Base-by-base conservation (phyloP, 257 asterid species). In the Petunia secreta region DNA sequence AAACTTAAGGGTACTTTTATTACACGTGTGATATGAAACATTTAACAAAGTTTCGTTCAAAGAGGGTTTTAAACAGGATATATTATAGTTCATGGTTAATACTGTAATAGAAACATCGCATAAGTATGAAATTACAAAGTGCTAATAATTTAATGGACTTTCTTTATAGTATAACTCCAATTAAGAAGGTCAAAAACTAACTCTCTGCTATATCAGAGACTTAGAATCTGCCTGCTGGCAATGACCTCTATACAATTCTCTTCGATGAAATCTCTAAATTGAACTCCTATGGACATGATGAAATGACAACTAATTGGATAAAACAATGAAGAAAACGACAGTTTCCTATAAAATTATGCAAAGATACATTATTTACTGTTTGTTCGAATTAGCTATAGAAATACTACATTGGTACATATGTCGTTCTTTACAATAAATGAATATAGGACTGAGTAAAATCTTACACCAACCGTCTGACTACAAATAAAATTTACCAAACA, bases 381-480 rank as follows among this genome's bases (percentile, higher is more conserved):
- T 73, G 36, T 73, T 73, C 34, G 52, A 40, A 40, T 6, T 50
- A 50, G 36, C 44, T 63, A 4, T 41, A 57, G 67, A 40, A 59
- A 15, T 6, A 46, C 46, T 38, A 7, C 43, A 5, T 62, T 34
- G 75, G 66, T 44, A 81, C 89, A 83, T 8, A 80, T 80, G 89
- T 60, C 86, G 50, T 82, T 66, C 3, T 66, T 75, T 44, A 83
- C 75, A 82, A 85, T 83, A 52, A 4, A 8, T 63, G 41, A 81
- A n/a, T 11, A 69, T n/a, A n/a, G 44, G 86, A 80, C 83, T 57
- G 62, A 71, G 54, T 79, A 64, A 71, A 80, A 77, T 52, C 53
- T 48, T 78, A 38, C 65, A 85, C 86, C 85, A 79, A 82, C 87
- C 85, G 55, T 34, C 84, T 44, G 81, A 83, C 88, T 82, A 0